phyloP scores from a whole-genome alignment of 2,329 filamentous ascomycete species.

The Sarocladium brachiariae region DNA sequence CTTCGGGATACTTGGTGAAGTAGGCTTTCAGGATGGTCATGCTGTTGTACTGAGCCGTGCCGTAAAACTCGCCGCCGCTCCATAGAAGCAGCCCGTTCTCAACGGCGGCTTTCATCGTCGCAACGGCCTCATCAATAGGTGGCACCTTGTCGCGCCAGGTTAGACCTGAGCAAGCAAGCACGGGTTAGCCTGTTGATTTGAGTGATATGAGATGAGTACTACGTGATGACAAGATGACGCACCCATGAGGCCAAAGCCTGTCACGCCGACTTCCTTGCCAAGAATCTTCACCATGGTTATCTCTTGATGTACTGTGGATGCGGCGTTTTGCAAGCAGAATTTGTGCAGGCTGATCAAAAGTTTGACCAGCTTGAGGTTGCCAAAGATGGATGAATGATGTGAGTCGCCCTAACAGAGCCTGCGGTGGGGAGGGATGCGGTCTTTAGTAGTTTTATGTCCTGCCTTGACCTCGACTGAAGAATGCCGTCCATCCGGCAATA shows the following conservation, averaged over 20 bases:
- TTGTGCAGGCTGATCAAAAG: too few species aligned
- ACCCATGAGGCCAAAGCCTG: constrained; percentile 51
- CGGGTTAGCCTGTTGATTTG: constrained; percentile 19
- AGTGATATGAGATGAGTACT: too few species aligned
- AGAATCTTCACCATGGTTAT: constrained; percentile 27
- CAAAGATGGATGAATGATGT: too few species aligned
- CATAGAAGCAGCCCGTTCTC: constrained; percentile 41
- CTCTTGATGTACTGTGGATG: neutral
- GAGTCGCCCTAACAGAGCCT: too few species aligned
- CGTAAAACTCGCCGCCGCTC: constrained; percentile 61
- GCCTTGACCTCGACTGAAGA: too few species aligned
- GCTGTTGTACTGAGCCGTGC: constrained; percentile 47
- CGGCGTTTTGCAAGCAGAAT: too few species aligned
- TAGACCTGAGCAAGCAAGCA: constrained; percentile 37
- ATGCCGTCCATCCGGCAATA: too few species aligned
- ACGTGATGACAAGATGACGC: too few species aligned
- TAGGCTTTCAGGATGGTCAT: constrained; percentile 56
- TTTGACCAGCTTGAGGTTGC: too few species aligned
- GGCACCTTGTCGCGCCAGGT: constrained; percentile 30
- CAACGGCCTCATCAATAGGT: constrained; percentile 41
- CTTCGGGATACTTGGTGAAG: constrained; percentile 56
- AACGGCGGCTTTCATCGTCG: constrained; percentile 48
- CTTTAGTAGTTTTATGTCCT: too few species aligned
- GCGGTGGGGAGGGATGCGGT: too few species aligned
- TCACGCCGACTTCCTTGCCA: constrained; percentile 38